A percentile compares a stretch with the other conserved stretches of the same genome.
Conservation (phyloP, 768 basidiomycete genomes). For the Auriculariales sp. region DNA sequence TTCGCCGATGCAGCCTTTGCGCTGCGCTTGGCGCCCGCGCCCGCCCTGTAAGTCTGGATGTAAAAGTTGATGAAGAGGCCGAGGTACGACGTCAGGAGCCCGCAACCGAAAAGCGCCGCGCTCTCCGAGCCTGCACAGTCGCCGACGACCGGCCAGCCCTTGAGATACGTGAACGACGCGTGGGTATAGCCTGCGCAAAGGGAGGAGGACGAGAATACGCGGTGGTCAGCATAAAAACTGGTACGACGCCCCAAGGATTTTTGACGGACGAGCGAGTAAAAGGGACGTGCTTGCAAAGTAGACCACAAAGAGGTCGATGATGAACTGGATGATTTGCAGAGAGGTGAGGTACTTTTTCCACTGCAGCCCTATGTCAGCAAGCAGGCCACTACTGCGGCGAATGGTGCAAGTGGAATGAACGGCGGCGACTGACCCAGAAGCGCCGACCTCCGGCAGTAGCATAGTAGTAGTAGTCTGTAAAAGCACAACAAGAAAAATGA, state of each 20-base stretch:
- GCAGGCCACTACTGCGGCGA: too few relatives aligned
- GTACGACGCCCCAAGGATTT: constrained; percentile 3
- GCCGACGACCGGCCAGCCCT: constrained; percentile 48
- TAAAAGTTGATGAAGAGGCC: constrained; percentile 94
- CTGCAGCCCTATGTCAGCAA: constrained; percentile 23
- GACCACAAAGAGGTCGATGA: constrained; percentile 79
- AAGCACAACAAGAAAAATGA: not conserved
- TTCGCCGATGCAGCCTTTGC: not conserved
- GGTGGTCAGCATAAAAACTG: constrained; percentile 3
- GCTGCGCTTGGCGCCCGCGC: constrained; percentile 2
- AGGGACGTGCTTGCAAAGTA: constrained; percentile 84
- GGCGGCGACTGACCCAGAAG: constrained; percentile 81
- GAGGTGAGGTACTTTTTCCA: constrained; percentile 98
- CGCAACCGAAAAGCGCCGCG: constrained; percentile 83
- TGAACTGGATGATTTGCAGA: constrained; percentile 93
- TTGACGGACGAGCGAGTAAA: constrained; percentile 8
- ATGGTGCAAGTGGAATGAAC: too few relatives aligned
- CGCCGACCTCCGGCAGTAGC: constrained; percentile 92
- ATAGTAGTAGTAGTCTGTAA: constrained; percentile 93
- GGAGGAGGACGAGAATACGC: constrained; percentile 9
- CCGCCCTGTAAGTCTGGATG: constrained; percentile 58
- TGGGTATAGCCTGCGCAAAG: constrained; percentile 54
- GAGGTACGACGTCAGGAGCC: constrained; percentile 78
- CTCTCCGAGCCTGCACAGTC: constrained; percentile 82
- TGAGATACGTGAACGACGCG: constrained; percentile 46